These are phyloP conservation scores for Epichloe bromicola DNA, from an alignment of 2,329 filamentous ascomycete species.

Conservation along the genomic window DNA sequence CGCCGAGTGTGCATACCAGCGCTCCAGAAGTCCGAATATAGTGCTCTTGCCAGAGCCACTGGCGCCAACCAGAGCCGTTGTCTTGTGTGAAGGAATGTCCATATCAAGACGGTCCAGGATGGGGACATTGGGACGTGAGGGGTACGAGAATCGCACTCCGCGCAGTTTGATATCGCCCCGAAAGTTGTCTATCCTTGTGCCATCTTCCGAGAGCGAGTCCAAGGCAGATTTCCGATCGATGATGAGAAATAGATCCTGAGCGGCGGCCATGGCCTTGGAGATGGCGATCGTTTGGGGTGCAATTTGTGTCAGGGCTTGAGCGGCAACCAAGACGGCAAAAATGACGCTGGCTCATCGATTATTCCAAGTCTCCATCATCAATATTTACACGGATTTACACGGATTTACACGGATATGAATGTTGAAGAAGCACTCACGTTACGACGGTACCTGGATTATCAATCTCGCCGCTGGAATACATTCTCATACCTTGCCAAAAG, in stretches of 20 bases:
- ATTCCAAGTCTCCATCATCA: neutral
- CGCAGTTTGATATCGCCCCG: constrained; percentile 33
- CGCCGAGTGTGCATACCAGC: constrained; percentile 42
- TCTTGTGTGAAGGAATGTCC: constrained; percentile 30
- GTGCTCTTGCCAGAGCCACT: constrained; percentile 48
- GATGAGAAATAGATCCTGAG: constrained; percentile 31
- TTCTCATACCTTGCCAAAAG: constrained; percentile 38
- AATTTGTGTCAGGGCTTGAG: constrained; percentile 31
- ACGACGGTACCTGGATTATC: constrained; percentile 30
- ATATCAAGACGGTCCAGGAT: constrained; percentile 31
- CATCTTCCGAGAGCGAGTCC: constrained; percentile 28
- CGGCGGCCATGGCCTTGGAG: constrained; percentile 32
- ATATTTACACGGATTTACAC: constrained; percentile 17
- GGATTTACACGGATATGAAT: constrained; percentile 14
- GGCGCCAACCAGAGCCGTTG: constrained; percentile 42
- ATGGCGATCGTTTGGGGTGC: constrained; percentile 33
- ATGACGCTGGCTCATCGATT: constrained; percentile 24
- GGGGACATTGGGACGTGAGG: constrained; percentile 37
- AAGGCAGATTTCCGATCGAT: constrained; percentile 32
- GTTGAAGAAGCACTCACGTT: constrained; percentile 20
- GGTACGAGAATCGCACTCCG: constrained; percentile 41
- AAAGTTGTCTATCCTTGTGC: constrained; percentile 17
- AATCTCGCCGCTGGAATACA: constrained; percentile 32
- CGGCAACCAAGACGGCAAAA: constrained; percentile 33
- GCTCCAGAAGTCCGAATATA: constrained; percentile 40